Evolutionary conservation across 495 filamentous ascomycete genomes (phyloP), one percentile per base, ranked within the genome.

Genomic region (Jackrogersella minutella): DNA sequence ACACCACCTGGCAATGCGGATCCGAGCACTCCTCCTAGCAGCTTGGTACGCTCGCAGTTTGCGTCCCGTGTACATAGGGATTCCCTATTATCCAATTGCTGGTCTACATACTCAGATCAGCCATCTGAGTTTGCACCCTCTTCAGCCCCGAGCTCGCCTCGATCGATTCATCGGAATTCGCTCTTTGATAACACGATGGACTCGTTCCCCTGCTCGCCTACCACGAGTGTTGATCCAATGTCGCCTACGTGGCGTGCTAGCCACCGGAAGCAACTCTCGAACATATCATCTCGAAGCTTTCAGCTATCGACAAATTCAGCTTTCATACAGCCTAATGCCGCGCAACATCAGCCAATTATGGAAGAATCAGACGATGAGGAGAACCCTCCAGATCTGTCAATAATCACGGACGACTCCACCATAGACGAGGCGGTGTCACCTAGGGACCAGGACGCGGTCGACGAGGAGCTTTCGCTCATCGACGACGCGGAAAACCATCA

Each of bases 101-200:
- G 87, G 87, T 92, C 91, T 0, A 71, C 85, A 9, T 84, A 90
- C 44, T 88, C 90, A 6, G 81, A 81, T 21, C 78, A 78, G 8
- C 81, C 81, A 5, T 86, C 89, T n/a, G 87, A 90, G 16, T 82
- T 85, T 62, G 78, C 84, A 2, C 69, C 83, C 0, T 92, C 91
- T 8, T 94, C 93, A 0, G 78, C 88, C n/a, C 87, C 93, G 3
- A 93, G 87, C 71, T 97, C 93, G 2, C 93, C 94, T 3, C 84
- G 83, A 21, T 94, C 92, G 2, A 87, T 82, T 13, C 88, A 87
- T 71, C 85, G 88, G 11, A 87, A 87, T 17, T 90, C 91, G 0
- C 78, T 97, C 41, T 97, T 96, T 69, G 93, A 97, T 68, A 81
- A 86, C 5, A 74, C 47, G 78, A 84, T 30, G 57, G 84, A 80